Evolutionary conservation across 352 stramenopile species (phyloP), one percentile per base, ranked within the genome.

Genomic region (Phytopythium mirpurense): DNA sequence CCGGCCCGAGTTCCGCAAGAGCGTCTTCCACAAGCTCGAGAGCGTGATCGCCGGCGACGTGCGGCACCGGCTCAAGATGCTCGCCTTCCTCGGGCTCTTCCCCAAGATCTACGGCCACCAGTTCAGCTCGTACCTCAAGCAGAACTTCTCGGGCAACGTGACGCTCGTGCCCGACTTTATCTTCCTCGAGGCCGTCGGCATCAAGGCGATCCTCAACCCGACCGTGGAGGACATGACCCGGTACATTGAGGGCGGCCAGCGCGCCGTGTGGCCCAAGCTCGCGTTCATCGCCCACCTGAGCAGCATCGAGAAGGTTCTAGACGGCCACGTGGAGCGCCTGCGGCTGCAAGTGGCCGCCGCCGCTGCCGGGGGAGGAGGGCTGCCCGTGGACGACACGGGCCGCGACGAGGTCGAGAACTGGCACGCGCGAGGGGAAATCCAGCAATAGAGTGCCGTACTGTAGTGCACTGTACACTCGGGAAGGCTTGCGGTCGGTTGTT

Each of bases 91-190:
- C 5, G 90, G 92, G 0, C 62, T 98, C n/a, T 96, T 92, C 47
- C 73, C 85, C 2, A 82, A 78, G 58, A 84, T 86, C 48, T 85
- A 88, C 52, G 77, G 72, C 5, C 89, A 98, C 64, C 74, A 86
- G 48, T 81, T 81, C 56, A 85, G 72, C 48, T 80, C 64, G 43
- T 86, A 72, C 48, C 73, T 97, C 70, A 84, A 89, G 44, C 91
- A 98, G 73, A 96, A 98, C 59, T 99, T 98, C 66, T 95, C 96
- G 46, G 96, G 95, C 24, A 97, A 98, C 68, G 88, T 99, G 46
- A 98, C 95, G 18, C 74, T 98, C 48, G 95, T 97, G 72, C 74
- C 86, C 9, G 83, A 89, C 35, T 90, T 98, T 54, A 69, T 94
- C 46, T 89, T 88, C 42, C 56, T 97, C 9, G 77, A 94, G 37